Percentiles rank a stretch among this genome's conserved stretches.
Conservation (phyloP, 1,139 yeast species). For the Zygosaccharomyces sapae region DNA sequence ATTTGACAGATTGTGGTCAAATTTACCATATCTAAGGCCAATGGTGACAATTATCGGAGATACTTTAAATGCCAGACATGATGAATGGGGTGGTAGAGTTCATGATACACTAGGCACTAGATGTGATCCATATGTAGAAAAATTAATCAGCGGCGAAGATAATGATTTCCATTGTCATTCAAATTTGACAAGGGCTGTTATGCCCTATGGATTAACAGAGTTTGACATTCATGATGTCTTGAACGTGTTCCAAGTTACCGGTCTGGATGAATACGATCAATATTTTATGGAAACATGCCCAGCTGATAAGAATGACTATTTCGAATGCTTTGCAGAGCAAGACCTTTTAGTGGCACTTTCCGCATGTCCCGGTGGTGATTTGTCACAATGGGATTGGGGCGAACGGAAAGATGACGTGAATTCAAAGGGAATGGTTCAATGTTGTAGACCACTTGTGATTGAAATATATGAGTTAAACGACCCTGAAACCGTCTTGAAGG, state of each 20-base stretch:
- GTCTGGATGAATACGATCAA: constrained; percentile 59
- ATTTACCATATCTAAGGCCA: constrained; percentile 59
- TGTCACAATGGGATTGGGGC: constrained; percentile 71
- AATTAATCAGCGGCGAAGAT: constrained; percentile 58
- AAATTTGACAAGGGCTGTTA: constrained; percentile 54
- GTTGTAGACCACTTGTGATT: constrained; percentile 60
- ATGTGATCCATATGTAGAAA: constrained; percentile 67
- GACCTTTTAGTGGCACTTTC: constrained; percentile 61
- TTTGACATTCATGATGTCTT: constrained; percentile 66
- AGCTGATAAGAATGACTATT: constrained; percentile 53
- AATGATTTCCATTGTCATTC: constrained; percentile 67
- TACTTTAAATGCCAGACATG: constrained; percentile 52
- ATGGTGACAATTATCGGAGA: constrained; percentile 61
- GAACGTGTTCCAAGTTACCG: constrained; percentile 68
- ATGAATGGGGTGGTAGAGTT: constrained; percentile 62
- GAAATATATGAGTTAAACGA: constrained; percentile 56
- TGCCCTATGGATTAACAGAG: constrained; percentile 59
- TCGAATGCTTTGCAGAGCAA: constrained; percentile 64
- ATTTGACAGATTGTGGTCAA: constrained; percentile 61
- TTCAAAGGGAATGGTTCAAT: constrained; percentile 53
- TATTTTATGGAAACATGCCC: constrained; percentile 72
- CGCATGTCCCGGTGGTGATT: constrained; percentile 71
- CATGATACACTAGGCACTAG: constrained; percentile 66
- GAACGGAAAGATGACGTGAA: constrained; percentile 45
- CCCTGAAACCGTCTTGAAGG: constrained; percentile 39